phyloP scores from a whole-genome alignment of 1,139 yeast species.

The Arxiozyma slooffiae region DNA sequence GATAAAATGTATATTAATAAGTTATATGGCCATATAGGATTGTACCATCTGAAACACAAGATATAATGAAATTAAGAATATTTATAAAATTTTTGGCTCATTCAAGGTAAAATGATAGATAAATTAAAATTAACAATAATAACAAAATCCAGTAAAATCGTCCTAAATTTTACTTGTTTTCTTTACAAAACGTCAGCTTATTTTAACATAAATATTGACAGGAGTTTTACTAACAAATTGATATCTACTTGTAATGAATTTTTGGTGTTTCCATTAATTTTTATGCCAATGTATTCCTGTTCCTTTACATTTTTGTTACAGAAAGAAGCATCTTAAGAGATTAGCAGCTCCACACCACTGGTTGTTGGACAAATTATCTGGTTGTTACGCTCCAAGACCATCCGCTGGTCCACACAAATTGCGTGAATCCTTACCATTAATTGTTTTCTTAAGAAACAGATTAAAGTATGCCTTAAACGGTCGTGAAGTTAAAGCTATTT shows the following conservation, averaged over 20 bases:
- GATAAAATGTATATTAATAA: no score
- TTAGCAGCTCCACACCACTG: conserved; percentile 99
- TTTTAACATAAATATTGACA: neutral
- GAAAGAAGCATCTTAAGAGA: conserved; percentile 94
- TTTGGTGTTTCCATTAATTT: neutral
- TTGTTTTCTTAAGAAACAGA: conserved; percentile 98
- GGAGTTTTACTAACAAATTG: neutral
- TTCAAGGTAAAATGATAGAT: no score
- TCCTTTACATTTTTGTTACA: neutral
- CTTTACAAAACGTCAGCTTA: neutral
- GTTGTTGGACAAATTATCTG: conserved; percentile 99
- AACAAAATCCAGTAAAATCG: no score
- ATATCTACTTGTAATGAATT: neutral
- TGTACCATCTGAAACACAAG: no score
- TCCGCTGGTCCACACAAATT: conserved; percentile 99
- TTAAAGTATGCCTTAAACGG: conserved; percentile 99
- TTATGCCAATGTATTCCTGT: neutral
- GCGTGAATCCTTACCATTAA: conserved; percentile 97
- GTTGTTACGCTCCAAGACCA: conserved; percentile 99
- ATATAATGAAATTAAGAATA: no score
- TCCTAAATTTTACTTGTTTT: no score
- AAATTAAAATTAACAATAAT: no score
- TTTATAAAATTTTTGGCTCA: no score
- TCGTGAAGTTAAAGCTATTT: conserved; percentile 97
- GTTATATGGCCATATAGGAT: no score